Evolutionary conservation across 2,329 filamentous ascomycete species (phyloP).

Genomic region (Davidsoniella eucalypti): DNA sequence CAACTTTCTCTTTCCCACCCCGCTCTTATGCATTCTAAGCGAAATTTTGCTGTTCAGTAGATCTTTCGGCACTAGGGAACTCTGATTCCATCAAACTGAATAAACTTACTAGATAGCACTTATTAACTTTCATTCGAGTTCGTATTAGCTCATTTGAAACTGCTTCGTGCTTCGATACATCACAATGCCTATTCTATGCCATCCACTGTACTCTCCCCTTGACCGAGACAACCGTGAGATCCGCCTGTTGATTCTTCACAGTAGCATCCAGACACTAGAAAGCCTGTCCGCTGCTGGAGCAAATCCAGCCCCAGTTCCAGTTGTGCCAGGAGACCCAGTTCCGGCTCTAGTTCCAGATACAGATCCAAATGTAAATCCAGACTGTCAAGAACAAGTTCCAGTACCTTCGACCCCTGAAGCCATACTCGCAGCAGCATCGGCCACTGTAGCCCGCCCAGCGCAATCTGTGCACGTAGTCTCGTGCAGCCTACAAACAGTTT

Average conservation of each 20-base stretch:
- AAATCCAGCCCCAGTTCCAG: not conserved
- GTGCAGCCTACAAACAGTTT: not conserved
- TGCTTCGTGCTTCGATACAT: too few species aligned
- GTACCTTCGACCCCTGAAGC: not conserved
- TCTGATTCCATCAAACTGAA: too few species aligned
- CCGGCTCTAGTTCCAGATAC: too few species aligned
- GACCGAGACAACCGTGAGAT: conserved; percentile 1
- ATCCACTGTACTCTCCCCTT: not conserved
- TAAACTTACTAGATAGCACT: too few species aligned
- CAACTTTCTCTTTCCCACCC: too few species aligned
- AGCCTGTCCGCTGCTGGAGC: not conserved
- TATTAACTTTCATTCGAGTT: too few species aligned
- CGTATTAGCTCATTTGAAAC: too few species aligned
- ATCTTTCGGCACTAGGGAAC: too few species aligned
- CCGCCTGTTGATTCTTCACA: not conserved
- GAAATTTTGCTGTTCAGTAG: too few species aligned
- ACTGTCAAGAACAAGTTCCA: not conserved
- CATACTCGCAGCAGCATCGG: not conserved
- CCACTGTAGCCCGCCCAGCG: not conserved
- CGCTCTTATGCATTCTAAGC: too few species aligned
- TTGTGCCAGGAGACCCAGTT: too few species aligned
- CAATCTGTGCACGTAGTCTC: too few species aligned
- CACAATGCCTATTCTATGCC: not conserved
- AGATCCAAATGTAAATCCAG: not conserved
- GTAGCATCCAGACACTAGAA: not conserved